Percentiles rank a stretch among this genome's conserved stretches.
These are phyloP conservation scores for Blastobotrys buckinghamii DNA, from an alignment of 1,139 yeast species.

Conservation along the genomic window DNA sequence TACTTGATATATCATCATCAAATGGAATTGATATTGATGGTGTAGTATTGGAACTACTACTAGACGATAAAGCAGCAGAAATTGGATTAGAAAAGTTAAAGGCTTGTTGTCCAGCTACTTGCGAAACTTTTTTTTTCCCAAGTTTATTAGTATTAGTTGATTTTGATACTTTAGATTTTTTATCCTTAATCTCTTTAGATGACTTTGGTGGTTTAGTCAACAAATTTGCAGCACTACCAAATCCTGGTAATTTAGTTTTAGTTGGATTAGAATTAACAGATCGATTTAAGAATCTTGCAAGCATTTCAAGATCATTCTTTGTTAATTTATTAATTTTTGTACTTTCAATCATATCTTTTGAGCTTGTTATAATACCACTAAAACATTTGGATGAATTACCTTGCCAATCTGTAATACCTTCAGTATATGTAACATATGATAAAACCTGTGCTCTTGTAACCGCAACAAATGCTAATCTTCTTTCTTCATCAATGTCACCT, in stretches of 20 bases:
- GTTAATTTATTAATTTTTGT: neutral
- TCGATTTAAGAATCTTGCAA: neutral
- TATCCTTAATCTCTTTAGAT: neutral
- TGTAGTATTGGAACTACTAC: too few relatives aligned
- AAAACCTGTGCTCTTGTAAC: slow-evolving; percentile 68
- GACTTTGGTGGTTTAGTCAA: too few relatives aligned
- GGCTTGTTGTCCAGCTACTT: neutral
- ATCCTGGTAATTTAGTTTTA: neutral
- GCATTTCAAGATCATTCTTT: neutral
- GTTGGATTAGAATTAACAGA: neutral
- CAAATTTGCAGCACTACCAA: neutral
- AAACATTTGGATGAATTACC: neutral
- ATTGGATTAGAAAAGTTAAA: neutral
- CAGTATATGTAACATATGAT: slow-evolving; percentile 26
- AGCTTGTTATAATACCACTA: neutral
- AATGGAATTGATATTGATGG: neutral
- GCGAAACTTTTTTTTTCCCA: neutral
- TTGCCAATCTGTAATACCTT: neutral
- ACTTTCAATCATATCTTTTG: neutral
- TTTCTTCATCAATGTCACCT: slow-evolving; percentile 42
- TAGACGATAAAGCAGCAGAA: too few relatives aligned
- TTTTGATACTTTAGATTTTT: neutral
- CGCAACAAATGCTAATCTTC: slow-evolving; percentile 84
- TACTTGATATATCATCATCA: neutral
- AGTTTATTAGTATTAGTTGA: neutral